Percentiles rank a stretch among this genome's conserved stretches.
Conservation (phyloP, 2,329 filamentous ascomycete genomes). For the Trichoderma lentiforme region DNA sequence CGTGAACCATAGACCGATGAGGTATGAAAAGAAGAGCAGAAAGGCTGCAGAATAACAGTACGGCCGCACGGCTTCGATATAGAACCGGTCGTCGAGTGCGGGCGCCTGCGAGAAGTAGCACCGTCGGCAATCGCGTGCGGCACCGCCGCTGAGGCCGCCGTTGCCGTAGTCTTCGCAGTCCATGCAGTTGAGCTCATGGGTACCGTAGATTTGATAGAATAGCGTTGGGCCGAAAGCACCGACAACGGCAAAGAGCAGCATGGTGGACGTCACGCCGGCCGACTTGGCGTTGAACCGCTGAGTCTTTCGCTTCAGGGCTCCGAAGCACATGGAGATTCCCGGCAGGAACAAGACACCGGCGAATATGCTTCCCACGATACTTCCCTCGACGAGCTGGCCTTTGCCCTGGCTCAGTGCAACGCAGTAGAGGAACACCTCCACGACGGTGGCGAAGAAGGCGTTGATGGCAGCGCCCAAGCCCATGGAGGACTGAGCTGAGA, state of each 20-base stretch:
- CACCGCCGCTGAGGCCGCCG: conserved; percentile 33
- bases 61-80: conserved; percentile 82
- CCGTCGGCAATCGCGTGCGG: conserved; percentile 74
- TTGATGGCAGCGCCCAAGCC: conserved; percentile 95
- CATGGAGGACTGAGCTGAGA: conserved; percentile 98
- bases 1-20: conserved; percentile 93
- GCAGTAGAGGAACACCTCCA: conserved; percentile 97
- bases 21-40: conserved; percentile 85
- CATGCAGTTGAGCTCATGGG: conserved; percentile 88
- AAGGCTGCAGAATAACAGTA: conserved; percentile 88
- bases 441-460: conserved; percentile 95
- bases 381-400: conserved; percentile 87
- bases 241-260: conserved; percentile 94
- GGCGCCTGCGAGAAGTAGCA: conserved; percentile 93
- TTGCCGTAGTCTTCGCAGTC: conserved; percentile 51
- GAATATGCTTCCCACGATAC: conserved; percentile 96
- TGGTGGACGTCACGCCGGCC: conserved; percentile 93
- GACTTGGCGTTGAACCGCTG: conserved; percentile 97
- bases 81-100: conserved; percentile 82
- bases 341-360: conserved; percentile 93
- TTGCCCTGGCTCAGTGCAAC: conserved; percentile 91
- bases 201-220: conserved; percentile 98
- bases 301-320: conserved; percentile 94
- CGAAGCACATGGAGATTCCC: conserved; percentile 97
- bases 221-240: conserved; percentile 92